Evolutionary conservation across 371 early-diverging fungal species (phyloP), one percentile per base, ranked within the genome.

Genomic region (Astathelohania contejeani): DNA sequence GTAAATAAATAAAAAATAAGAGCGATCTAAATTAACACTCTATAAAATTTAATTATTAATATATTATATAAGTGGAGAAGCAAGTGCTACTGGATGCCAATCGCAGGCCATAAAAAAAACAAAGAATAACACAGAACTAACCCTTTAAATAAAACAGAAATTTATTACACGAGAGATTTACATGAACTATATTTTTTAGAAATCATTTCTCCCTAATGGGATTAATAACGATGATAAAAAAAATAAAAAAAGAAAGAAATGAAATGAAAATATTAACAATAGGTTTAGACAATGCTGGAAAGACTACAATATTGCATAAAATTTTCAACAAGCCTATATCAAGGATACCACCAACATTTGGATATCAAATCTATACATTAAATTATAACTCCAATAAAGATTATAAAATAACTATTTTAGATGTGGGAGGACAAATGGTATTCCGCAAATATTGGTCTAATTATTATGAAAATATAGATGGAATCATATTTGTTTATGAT

Each of bases 271-370:
- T 74, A 38, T 50, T 71, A 12, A 56, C 68, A 19, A 35, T 70
- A 6, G 74, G 74, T 0, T 49, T 63, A 25, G 71, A 74, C 50
- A 71, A 71, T 62, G 66, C 74, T 18, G 74, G 74, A 16, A 74
- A 74, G 42, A 74, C 66, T 4, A 62, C 69, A 25, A 45, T 74
- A 27, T 26, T 74, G 27, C 20, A 60, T 14, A 44, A 43, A n/a
- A 42, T 59, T 16, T 50, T 69, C n/a, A 39, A 43, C 6, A 35
- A n/a, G 35, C 18, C 26, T 2, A 52, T 53, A 45, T 20, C 7
- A 37, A 39, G 55, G 19, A 55, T 61, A 6, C 16, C 64, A 1
- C 44, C 44, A 43, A 43, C 44, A 4, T 43, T 43, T 43, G 39
- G 57, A 28, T n/a, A 47, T 0, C 43, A n/a, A 20, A 40, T 35